Evolutionary conservation across 1,139 yeast species (phyloP).

Genomic region (Debaryomyces sp.): DNA sequence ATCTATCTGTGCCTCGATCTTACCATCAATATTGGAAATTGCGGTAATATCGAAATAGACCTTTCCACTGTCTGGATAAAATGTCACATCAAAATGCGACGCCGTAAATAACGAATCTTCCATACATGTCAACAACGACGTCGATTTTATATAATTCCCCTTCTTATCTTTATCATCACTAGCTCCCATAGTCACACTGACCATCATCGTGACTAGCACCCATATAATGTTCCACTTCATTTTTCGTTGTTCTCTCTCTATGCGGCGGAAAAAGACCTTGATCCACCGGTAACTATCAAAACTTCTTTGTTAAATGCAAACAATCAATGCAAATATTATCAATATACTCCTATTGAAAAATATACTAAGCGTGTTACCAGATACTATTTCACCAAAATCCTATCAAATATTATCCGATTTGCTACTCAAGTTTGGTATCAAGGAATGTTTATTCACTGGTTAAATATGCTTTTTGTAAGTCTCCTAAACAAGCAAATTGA

Average conservation of each 20-base stretch:
- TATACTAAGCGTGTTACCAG: background rate
- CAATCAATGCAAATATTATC: background rate
- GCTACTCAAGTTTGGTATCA: background rate
- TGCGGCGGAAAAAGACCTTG: background rate
- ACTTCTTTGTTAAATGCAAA: background rate
- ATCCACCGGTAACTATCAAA: background rate
- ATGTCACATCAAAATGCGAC: constrained; percentile 76
- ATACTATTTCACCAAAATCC: background rate
- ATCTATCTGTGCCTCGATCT: constrained; percentile 66
- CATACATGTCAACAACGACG: constrained; percentile 93
- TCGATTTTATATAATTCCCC: constrained; percentile 46
- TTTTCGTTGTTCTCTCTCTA: background rate
- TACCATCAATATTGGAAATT: constrained; percentile 74
- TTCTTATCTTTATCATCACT: constrained; percentile 15
- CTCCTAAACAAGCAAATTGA: background rate
- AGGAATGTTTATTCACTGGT: background rate
- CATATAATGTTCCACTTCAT: constrained; percentile 11
- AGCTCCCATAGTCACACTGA: constrained; percentile 9
- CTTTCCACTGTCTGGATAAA: constrained; percentile 64
- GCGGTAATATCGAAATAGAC: constrained; percentile 75
- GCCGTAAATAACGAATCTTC: constrained; percentile 87
- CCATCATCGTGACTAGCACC: constrained; percentile 7
- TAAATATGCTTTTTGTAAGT: background rate
- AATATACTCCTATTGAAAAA: background rate
- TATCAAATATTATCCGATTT: background rate